A percentile compares a stretch with the other conserved stretches of the same genome.
phyloP scores from a whole-genome alignment of 345 rosid species.

The Acer campestre region DNA sequence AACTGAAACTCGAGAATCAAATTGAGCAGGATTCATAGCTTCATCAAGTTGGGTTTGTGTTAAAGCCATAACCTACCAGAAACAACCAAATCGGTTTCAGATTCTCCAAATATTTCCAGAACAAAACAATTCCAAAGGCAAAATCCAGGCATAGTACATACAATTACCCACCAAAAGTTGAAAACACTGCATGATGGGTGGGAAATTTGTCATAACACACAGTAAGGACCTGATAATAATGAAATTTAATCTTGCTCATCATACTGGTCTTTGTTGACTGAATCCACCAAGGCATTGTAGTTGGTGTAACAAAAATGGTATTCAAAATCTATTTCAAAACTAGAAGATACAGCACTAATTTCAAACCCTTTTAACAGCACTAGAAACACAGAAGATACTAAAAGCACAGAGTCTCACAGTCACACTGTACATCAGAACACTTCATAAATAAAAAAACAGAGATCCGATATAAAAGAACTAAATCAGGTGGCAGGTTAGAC shows the following conservation, averaged over 20 bases:
- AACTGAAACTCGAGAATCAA: conserved; percentile 62
- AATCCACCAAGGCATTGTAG: background rate
- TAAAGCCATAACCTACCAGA: conserved; percentile 72
- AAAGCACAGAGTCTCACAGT: background rate
- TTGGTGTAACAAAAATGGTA: background rate
- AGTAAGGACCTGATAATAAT: background rate
- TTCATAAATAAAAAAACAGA: background rate
- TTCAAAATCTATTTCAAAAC: background rate
- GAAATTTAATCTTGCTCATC: background rate
- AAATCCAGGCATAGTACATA: background rate
- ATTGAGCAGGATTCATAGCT: conserved; percentile 82
- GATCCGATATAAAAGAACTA: background rate
- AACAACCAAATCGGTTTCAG: conserved; percentile 22
- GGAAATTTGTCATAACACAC: background rate
- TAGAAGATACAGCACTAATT: background rate
- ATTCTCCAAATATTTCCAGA: background rate
- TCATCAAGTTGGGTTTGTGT: conserved; percentile 89
- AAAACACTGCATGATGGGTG: background rate
- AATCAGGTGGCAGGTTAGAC: background rate
- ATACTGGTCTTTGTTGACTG: background rate
- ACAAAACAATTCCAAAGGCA: background rate
- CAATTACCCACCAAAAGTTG: background rate
- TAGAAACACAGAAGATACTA: background rate
- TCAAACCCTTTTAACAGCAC: background rate
- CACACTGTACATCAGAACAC: background rate